Base-by-base conservation (phyloP, 306 rosid genomes). In the Pueraria montana region DNA sequence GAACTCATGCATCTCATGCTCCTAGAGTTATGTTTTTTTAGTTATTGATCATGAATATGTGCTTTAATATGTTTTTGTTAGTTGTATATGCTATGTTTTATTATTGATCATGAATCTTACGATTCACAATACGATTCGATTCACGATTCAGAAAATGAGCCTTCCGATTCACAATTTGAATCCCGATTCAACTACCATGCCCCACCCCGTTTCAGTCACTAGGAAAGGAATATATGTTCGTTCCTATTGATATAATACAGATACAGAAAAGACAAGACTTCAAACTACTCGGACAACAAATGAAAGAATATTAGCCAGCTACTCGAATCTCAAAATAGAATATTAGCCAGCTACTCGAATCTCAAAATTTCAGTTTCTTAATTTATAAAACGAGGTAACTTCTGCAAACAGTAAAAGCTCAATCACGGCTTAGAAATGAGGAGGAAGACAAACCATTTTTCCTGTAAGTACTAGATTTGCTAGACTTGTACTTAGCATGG, bases 401-500 rank as follows among this genome's bases (percentile, higher is more conserved):
- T 77, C 46, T 58, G 24, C 72, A 74, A 68, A 56, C 27, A n/a
- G 63, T 38, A 67, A 68, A 61, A 76, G 9, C 49, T 61, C 66
- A 16, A 81, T 18, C 17, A 50, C 45, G 45, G 69, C 24, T 49
- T 20, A 58, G 77, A 32, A 70, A 71, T 61, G 59, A 68, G 16
- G 9, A 24, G 71, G 81, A 46, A 69, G 46, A 77, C 92, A 23
- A 70, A 96, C 99, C 99, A 85, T 96, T 92, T 83, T 79, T 81
- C 90, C 14, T 82, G 72, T 93, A 93, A 16, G 91, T 87, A 20
- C 36, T 89, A 34, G 99, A 96, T 71, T 53, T 85, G 63, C 84
- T n/a, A 11, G 99, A 84, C 76, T 66, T 86, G 83, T 93, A 96
- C 89, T 70, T 96, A 45, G 97, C 86, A 88, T 96, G 99, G 81